phyloP scores from a whole-genome alignment of 2,329 filamentous ascomycete genomes.

The Leptographium flavum region DNA sequence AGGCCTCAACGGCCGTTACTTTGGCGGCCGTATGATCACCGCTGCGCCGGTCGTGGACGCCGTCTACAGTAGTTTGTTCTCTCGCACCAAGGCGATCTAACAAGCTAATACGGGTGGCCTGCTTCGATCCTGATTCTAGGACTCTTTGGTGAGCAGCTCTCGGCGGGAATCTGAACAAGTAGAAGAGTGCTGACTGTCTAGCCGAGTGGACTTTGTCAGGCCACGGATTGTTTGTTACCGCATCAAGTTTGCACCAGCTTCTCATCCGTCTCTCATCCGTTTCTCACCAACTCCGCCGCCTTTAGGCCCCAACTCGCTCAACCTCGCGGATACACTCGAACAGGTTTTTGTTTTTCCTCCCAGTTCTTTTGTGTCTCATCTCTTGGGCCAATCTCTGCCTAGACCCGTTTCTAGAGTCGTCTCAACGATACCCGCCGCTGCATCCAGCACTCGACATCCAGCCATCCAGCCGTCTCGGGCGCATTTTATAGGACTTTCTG shows the following conservation, averaged over 20 bases:
- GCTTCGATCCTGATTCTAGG: slow-evolving; percentile 28
- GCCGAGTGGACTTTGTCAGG: background rate
- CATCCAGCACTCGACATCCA: background rate
- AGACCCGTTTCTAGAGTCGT: background rate
- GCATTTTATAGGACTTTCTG: no score
- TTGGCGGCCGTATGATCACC: slow-evolving; percentile 84
- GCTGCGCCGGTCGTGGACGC: slow-evolving; percentile 94
- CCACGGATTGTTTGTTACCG: no score
- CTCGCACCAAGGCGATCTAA: slow-evolving; percentile 69
- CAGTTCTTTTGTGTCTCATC: background rate
- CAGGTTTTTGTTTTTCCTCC: slow-evolving; percentile 1
- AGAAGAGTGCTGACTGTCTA: background rate
- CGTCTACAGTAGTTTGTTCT: slow-evolving; percentile 95
- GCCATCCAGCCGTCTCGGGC: background rate
- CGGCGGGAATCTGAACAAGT: background rate
- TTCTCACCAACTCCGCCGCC: background rate
- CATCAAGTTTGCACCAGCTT: background rate
- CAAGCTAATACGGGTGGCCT: slow-evolving; percentile 33
- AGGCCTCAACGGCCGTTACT: slow-evolving; percentile 91
- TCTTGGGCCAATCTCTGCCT: background rate
- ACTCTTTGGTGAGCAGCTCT: slow-evolving; percentile 16
- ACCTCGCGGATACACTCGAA: background rate
- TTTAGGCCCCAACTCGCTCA: background rate
- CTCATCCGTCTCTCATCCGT: background rate
- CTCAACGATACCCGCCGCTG: background rate